phyloP scores from a whole-genome alignment of 2,329 filamentous ascomycete genomes.

The Sarocladium brachiariae region DNA sequence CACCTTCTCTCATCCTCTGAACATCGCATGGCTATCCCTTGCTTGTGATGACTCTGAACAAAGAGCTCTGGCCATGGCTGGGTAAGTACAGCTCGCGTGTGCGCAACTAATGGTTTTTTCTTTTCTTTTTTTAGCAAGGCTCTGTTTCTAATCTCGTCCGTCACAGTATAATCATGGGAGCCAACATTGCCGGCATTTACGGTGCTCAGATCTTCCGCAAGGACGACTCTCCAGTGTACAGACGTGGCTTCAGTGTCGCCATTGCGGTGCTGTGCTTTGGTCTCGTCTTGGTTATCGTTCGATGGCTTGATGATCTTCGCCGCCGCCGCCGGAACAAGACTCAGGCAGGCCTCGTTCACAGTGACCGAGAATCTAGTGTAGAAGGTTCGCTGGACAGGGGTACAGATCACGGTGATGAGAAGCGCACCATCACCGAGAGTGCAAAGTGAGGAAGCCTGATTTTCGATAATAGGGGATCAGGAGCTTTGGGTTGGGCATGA shows the following conservation, averaged over 20 bases:
- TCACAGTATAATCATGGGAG: constrained; percentile 50
- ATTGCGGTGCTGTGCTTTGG: constrained; percentile 38
- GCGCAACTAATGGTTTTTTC: too few relatives aligned
- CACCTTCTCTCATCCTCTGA: constrained; percentile 49
- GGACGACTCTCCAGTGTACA: constrained; percentile 44
- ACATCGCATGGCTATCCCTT: constrained; percentile 54
- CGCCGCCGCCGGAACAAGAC: constrained; percentile 15
- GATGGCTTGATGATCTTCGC: constrained; percentile 35
- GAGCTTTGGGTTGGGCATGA: too few relatives aligned
- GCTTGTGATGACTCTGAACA: constrained; percentile 50
- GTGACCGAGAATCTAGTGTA: background rate
- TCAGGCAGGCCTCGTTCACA: background rate
- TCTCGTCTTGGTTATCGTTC: constrained; percentile 30
- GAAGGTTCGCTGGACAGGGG: background rate
- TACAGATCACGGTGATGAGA: background rate
- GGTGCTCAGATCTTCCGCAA: constrained; percentile 53
- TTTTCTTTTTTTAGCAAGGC: too few relatives aligned
- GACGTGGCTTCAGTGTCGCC: constrained; percentile 40
- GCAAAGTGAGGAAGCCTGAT: background rate
- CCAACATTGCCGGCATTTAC: constrained; percentile 55
- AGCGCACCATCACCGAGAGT: background rate
- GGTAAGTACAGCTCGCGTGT: constrained; percentile 30
- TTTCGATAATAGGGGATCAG: background rate
- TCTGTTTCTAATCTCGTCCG: background rate
- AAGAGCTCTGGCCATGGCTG: constrained; percentile 52